phyloP scores from a whole-genome alignment of 495 filamentous ascomycete genomes.

The Platismatia glauca region DNA sequence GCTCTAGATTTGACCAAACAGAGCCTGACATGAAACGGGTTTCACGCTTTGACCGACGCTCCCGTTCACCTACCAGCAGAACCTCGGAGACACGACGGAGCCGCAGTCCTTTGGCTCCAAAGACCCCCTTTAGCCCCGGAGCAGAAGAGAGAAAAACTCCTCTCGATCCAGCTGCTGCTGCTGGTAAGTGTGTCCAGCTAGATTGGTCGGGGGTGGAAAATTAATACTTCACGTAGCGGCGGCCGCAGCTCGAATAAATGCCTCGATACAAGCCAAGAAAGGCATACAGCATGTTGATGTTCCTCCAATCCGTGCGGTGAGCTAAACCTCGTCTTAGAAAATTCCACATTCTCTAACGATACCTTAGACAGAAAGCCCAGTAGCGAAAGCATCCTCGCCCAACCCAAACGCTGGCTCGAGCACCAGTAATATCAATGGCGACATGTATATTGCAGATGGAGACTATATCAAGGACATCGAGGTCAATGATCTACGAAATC shows the following conservation, averaged over 20 bases:
- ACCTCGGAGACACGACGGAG: slow-evolving; percentile 57
- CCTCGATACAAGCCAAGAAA: slow-evolving; percentile 83
- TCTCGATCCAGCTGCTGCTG: slow-evolving; percentile 74
- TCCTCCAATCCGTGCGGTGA: slow-evolving; percentile 68
- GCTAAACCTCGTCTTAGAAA: slow-evolving; percentile 8
- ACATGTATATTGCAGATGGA: slow-evolving; percentile 89
- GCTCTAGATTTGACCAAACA: slow-evolving; percentile 86
- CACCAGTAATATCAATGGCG: slow-evolving; percentile 60
- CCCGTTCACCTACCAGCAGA: slow-evolving; percentile 65
- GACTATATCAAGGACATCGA: slow-evolving; percentile 98
- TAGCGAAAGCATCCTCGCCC: slow-evolving; percentile 38
- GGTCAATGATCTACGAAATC: slow-evolving; percentile 94
- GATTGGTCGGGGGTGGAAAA: slow-evolving; percentile 8
- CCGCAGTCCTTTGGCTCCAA: slow-evolving; percentile 60
- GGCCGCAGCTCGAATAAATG: slow-evolving; percentile 89
- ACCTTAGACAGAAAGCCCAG: slow-evolving; percentile 42
- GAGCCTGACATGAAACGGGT: slow-evolving; percentile 63
- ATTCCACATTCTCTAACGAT: slow-evolving; percentile 23
- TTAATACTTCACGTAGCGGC: slow-evolving; percentile 49
- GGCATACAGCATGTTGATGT: slow-evolving; percentile 91
- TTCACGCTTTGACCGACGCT: slow-evolving; percentile 78
- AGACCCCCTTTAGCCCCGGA: slow-evolving; percentile 46
- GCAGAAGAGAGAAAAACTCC: slow-evolving; percentile 37
- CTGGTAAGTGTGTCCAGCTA: slow-evolving; percentile 45
- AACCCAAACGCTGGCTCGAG: slow-evolving; percentile 35